Conservation (phyloP, 2,329 filamentous ascomycete genomes). For the Venturia effusa region DNA sequence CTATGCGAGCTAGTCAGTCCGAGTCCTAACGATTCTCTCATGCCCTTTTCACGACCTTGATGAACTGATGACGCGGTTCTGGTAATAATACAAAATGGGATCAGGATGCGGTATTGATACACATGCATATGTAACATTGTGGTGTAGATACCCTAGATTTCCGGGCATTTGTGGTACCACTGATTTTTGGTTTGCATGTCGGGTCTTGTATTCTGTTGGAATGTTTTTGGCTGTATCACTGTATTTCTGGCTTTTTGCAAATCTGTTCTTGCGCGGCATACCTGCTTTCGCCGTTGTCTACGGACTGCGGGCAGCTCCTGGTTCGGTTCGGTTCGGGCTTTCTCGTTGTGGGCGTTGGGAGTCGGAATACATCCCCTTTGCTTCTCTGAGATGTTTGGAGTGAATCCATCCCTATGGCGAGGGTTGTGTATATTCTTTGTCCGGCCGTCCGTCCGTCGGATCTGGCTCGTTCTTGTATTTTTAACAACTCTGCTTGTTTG, state of each 20-base stretch:
- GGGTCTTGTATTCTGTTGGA: neutral
- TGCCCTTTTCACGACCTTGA: constrained; percentile 2
- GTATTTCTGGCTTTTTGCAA: neutral
- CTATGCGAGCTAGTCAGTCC: neutral
- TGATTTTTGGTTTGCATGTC: neutral
- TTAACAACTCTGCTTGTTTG: neutral
- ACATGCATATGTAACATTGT: neutral
- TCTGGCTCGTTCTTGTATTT: neutral
- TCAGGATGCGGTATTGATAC: neutral
- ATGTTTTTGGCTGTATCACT: neutral
- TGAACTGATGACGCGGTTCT: neutral
- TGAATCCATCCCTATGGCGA: neutral
- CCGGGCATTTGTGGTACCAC: neutral
- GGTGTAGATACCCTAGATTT: constrained; percentile 2
- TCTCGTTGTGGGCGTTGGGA: neutral
- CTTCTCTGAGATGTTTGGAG: neutral
- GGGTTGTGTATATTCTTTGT: neutral
- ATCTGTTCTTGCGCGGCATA: neutral
- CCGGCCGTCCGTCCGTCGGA: neutral
- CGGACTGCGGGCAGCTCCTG: neutral
- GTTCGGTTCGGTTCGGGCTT: too few relatives aligned
- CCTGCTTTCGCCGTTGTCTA: neutral
- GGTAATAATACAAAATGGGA: constrained; percentile 2
- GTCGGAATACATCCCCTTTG: neutral
- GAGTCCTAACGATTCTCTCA: neutral